Evolutionary conservation across 257 asterid genomes (phyloP).

Genomic region (Solanum chilense): DNA sequence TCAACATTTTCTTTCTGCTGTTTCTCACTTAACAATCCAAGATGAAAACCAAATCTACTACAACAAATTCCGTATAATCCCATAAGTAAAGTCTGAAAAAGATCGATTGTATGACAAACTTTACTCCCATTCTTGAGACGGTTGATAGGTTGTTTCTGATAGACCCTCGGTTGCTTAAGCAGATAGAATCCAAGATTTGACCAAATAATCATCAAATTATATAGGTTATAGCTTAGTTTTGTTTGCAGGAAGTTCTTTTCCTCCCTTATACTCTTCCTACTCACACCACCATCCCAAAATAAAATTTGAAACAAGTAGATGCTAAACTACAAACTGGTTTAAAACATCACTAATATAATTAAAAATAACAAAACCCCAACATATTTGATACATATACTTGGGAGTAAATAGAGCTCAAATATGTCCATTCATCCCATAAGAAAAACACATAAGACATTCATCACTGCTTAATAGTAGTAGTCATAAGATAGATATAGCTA

Average conservation of each 20-base stretch:
- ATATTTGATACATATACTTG: background rate
- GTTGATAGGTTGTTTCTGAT: background rate
- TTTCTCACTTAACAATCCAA: background rate
- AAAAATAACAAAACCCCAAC: background rate
- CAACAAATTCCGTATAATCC: background rate
- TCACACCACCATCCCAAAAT: background rate
- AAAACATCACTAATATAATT: background rate
- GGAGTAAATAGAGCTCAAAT: background rate
- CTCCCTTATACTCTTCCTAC: no score
- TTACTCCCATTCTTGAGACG: background rate
- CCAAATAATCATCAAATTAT: background rate
- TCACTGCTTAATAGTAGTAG: background rate
- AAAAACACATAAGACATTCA: background rate
- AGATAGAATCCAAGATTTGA: background rate
- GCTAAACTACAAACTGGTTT: background rate
- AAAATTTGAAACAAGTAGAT: background rate
- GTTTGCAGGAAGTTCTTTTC: background rate
- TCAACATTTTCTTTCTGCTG: background rate
- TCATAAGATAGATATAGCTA: background rate
- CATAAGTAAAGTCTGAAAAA: background rate
- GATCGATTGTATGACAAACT: background rate
- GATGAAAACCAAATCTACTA: background rate
- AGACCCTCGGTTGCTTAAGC: fast-evolving
- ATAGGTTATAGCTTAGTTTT: background rate
- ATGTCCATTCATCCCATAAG: background rate